Evolutionary conservation across 495 filamentous ascomycete genomes (phyloP), one percentile per base, ranked within the genome.

Genomic region (Daldinia decipiens): DNA sequence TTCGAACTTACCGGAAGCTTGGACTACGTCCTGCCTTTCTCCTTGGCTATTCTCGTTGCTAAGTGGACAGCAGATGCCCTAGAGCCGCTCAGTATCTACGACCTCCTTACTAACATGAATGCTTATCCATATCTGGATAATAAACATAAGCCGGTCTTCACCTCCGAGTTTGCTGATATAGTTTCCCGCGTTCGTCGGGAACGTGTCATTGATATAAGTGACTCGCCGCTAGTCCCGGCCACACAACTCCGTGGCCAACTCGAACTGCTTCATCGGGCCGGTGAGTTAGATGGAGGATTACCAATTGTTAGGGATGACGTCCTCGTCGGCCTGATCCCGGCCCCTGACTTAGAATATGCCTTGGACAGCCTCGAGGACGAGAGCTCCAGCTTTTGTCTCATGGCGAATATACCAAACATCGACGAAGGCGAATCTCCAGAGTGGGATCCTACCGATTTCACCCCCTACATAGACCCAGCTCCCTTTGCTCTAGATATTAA

Each of bases 61-160:
- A 99, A 99, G 80, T 99, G 95, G 95, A 97, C 95, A 0, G 95
- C 95, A 0, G 95, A 98, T 78, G 95, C 95, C 8, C 85, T 99
- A 40, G 95, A 99, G 77, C 95, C 95, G 51, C 85, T 93, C 40
- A 96, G 92, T 78, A 98, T 99, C 65, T 99, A 99, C 71, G 94
- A 98, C 77, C 85, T 99, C 15, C 84, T 99, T 29, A 98, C 94
- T 0, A 93, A 97, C 71, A 93, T 99, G 90, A 98, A 99, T 78
- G 91, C 93, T 9, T 99, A 98, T 70, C 95, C 95, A 1, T 96
- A 94, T 80, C 87, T 99, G 29, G 93, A 97, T 80, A 97, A 93
- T 80, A 99, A 98, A 74, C 86, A 93, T 57, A 93, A 95, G 54
- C 92, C 94, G 4, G 82, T 95, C 27, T 95, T 97, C 79, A 96